Conservation (phyloP, 1,284 basidiomycete genomes). For the Wallemia hederae region DNA sequence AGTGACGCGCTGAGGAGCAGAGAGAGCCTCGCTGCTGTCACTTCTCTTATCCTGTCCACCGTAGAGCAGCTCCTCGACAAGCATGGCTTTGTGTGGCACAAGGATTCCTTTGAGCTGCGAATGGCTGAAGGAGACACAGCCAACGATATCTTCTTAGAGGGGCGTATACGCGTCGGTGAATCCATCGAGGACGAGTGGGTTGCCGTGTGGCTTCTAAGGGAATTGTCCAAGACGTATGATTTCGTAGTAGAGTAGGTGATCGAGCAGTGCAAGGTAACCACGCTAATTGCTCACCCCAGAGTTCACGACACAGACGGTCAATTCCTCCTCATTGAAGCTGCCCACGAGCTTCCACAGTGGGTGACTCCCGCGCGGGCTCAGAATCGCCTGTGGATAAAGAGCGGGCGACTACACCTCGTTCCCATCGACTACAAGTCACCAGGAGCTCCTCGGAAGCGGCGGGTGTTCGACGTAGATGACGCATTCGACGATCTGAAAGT, state of each 20-base stretch:
- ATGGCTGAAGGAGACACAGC: neutral
- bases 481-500: slow-evolving; percentile 1
- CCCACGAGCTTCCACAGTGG: slow-evolving; percentile 66
- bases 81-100: neutral
- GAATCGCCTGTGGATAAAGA: slow-evolving; percentile 79
- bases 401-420: slow-evolving; percentile 52
- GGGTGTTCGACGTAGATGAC: slow-evolving; percentile 6
- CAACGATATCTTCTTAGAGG: slow-evolving; percentile 23
- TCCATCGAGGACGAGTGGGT: slow-evolving; percentile 91
- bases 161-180: slow-evolving; percentile 62
- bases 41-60: neutral
- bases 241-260: slow-evolving; percentile 33
- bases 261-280: slow-evolving; percentile 10
- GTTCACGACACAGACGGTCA: slow-evolving; percentile 77
- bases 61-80: neutral
- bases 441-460: slow-evolving; percentile 25
- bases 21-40: neutral
- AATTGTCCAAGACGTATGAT: slow-evolving; percentile 46
- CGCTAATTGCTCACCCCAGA: slow-evolving; percentile 18
- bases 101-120: neutral
- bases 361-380: slow-evolving; percentile 64
- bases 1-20: neutral
- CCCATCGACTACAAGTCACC: slow-evolving; percentile 43
- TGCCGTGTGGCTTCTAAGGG: slow-evolving; percentile 52
- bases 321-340: slow-evolving; percentile 86